Evolutionary conservation across 2,329 filamentous ascomycete genomes (phyloP), one percentile per base, ranked within the genome.

Genomic region (Colletotrichum echinochloae): DNA sequence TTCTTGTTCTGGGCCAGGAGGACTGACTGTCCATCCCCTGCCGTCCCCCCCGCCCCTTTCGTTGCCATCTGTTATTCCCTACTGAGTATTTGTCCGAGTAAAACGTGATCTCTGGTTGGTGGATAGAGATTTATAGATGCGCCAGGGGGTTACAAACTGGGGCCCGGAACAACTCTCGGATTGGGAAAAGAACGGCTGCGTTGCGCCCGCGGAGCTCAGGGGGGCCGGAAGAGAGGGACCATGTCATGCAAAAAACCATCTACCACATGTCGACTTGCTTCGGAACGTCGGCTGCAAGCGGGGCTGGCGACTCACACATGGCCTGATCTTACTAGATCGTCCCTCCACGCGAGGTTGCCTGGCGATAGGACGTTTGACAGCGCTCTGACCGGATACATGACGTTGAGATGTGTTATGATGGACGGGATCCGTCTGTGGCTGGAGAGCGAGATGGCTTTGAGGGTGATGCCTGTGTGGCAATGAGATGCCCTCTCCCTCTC

Each of bases 151-250:
- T 11, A 20, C 20, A 26, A 41, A 54, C 18, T 16, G n/a, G 48
- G 48, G 46, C 54, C 61, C 28, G 66, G 55, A 35, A 49, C 41
- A 28, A 30, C 33, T 59, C 52, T 65, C 66, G 23, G 26, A 60
- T 60, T 26, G 37, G 61, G 66, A 23, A 65, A 69, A 46, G 54
- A 65, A 39, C 9, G 28, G 54, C 26, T 41, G 46, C 18, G 23
- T 33, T 69, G 48, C 66, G 66, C 61, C 66, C 66, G 61, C 39
- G 54, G 65, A 30, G 33, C 44, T 60, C 41, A 48, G 12, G 57
- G 57, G 57, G 57, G 41, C 51, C n/a, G n/a, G 41, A 64, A 23
- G 23, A 20, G 28, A 46, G 11, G 7, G 30, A 54, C n/a, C 8
- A n/a, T n/a, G 14, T 20, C 41, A 18, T 44, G 18, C 41, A 44